Evolutionary conservation across 2,329 filamentous ascomycete genomes (phyloP), one percentile per base, ranked within the genome.

Genomic region (Tolypocladium inflatum): DNA sequence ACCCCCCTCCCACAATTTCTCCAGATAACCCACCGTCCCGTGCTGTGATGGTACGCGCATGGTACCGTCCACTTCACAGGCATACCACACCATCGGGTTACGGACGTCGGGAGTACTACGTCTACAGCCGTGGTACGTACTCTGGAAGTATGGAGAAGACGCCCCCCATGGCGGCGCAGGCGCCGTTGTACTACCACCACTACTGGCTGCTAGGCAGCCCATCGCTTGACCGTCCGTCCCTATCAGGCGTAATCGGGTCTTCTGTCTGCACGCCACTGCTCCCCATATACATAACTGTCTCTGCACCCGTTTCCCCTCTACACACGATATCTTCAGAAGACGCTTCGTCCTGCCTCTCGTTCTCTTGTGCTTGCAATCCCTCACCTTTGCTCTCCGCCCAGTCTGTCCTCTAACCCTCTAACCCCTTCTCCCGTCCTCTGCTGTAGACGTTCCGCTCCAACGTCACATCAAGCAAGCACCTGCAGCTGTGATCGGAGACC

Each of bases 251-350:
- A 43, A 21, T 52, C 52, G 54, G 50, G 42, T 39, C 33, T 41
- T 55, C 56, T 54, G 33, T 55, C 56, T 54, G 33, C 54, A 39
- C 45, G 43, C 58, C 57, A 33, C 53, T 55, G 58, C 43, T 42
- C 52, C 58, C 56, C 37, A 64, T 62, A 65, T 65, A 65, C 64
- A 65, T 67, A 63, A 63, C 57, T 60, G 56, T 61, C 62, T 56
- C 23, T 56, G 57, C 61, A 55, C 60, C 64, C 64, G 53, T 59
- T 58, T 54, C 42, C 43, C 52, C 57, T 54, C 51, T 61, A 37
- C n/a, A 57, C 35, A 57, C 56, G 58, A 51, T 38, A 50, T 59
- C 41, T 57, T 38, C 55, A 56, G 54, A 37, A 58, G 55, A 42
- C 56, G 26, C 39, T 26, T 42, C 38, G n/a, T 53, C n/a, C 53